Conservation (phyloP, 2,329 filamentous ascomycete genomes). For the Fusarium nurragi region DNA sequence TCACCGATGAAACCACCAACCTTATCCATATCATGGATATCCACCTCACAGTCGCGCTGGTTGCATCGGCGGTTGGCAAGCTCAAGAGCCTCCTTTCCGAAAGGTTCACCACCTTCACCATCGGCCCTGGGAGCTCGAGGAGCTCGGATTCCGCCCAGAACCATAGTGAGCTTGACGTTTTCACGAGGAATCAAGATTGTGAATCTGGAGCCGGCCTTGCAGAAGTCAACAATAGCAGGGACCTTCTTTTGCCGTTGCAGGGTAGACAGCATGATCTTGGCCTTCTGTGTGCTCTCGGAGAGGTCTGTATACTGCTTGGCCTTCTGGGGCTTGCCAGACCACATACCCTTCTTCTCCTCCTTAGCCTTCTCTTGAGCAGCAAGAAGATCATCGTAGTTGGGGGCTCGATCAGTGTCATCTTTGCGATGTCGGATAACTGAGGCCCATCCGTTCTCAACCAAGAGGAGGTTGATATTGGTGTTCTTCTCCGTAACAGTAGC, state of each 20-base stretch:
- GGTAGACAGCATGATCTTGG: conserved; percentile 89
- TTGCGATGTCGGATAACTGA: conserved; percentile 95
- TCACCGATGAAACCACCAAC: conserved; percentile 97
- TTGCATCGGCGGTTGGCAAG: conserved; percentile 87
- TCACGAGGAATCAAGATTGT: conserved; percentile 91
- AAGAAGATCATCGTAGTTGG: conserved; percentile 91
- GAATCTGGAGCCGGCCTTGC: conserved; percentile 96
- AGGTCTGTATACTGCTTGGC: conserved; percentile 86
- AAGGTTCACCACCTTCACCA: conserved; percentile 85
- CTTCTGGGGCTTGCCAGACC: conserved; percentile 88
- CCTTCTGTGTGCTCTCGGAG: conserved; percentile 92
- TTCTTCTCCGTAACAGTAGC: conserved; percentile 84
- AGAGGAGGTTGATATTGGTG: conserved; percentile 83
- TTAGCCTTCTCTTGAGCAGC: conserved; percentile 85
- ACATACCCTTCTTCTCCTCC: conserved; percentile 91
- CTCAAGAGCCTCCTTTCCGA: conserved; percentile 93
- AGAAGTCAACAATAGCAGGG: conserved; percentile 93
- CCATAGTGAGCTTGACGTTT: conserved; percentile 92
- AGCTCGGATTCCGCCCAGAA: conserved; percentile 90
- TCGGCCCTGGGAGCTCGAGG: conserved; percentile 83
- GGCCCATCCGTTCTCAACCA: conserved; percentile 93
- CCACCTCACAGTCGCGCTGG: conserved; percentile 95
- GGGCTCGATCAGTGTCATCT: conserved; percentile 92
- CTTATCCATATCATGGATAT: conserved; percentile 95
- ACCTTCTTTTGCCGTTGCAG: conserved; percentile 92